phyloP scores from a whole-genome alignment of 371 early-diverging fungal genomes.

The Mucor plumbeus region DNA sequence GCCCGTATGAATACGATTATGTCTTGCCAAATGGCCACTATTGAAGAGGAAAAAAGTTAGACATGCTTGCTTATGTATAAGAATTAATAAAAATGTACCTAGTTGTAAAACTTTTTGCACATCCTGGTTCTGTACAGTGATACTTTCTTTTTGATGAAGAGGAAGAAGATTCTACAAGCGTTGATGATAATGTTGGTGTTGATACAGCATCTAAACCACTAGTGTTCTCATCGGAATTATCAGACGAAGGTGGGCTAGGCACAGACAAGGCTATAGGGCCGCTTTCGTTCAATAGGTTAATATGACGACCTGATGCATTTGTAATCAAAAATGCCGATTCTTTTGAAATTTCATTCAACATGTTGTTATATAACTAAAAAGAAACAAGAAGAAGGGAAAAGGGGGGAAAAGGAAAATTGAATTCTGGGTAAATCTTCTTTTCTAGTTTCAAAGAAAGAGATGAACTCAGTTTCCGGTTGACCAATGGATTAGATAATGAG shows the following conservation, averaged over 20 bases:
- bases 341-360: slow-evolving; percentile 9
- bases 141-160: slow-evolving; percentile 45
- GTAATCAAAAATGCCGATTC: slow-evolving; percentile 25
- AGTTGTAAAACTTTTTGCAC: slow-evolving; percentile 58
- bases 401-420: slow-evolving; percentile 4
- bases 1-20: slow-evolving; percentile 90
- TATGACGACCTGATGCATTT: slow-evolving; percentile 35
- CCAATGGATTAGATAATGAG: slow-evolving; percentile 7
- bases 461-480: slow-evolving; percentile 3
- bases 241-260: slow-evolving; percentile 17
- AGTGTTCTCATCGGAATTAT: slow-evolving; percentile 16
- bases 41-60: neutral
- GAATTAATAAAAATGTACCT: slow-evolving; percentile 34
- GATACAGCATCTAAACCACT: neutral
- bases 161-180: neutral
- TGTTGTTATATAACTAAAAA: slow-evolving; percentile 9
- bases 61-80: neutral
- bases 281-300: slow-evolving; percentile 31
- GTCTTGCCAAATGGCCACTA: slow-evolving; percentile 87
- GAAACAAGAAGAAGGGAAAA: slow-evolving; percentile 9
- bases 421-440: slow-evolving; percentile 3
- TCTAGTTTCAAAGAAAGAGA: slow-evolving; percentile 5
- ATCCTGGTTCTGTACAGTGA: slow-evolving; percentile 50
- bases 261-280: neutral
- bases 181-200: neutral